phyloP scores from a whole-genome alignment of 768 basidiomycete genomes.

The Suillus ampliporus region DNA sequence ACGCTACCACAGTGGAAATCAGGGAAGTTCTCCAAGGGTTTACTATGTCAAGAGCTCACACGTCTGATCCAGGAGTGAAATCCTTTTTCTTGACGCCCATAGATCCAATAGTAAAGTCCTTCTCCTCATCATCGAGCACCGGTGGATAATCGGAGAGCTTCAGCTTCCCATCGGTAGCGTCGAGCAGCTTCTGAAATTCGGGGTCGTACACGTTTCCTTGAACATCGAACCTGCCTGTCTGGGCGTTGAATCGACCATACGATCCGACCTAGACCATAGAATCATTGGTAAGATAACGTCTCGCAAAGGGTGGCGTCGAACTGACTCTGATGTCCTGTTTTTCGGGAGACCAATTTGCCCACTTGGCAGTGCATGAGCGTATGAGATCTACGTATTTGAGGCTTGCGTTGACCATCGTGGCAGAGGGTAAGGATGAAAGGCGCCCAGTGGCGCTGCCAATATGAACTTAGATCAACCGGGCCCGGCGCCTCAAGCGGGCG shows the following conservation, averaged over 20 bases:
- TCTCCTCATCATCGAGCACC: constrained; percentile 21
- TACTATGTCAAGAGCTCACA: constrained; percentile 15
- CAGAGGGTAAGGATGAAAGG: not conserved
- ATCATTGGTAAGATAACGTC: not conserved
- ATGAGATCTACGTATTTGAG: constrained; percentile 43
- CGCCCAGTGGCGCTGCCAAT: not conserved
- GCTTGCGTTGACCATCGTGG: not conserved
- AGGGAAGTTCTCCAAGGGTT: not conserved
- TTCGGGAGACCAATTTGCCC: constrained; percentile 45
- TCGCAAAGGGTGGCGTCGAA: not conserved
- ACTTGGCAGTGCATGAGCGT: constrained; percentile 35
- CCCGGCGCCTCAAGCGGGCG: not conserved
- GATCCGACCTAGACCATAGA: constrained; percentile 29
- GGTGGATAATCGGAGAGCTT: constrained; percentile 27
- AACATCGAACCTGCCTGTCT: constrained; percentile 32
- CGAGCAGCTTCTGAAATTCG: constrained; percentile 17
- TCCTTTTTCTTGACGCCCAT: constrained; percentile 20
- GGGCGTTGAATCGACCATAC: constrained; percentile 32
- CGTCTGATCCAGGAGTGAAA: constrained; percentile 15
- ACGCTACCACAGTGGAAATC: constrained; percentile 7
- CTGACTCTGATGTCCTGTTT: constrained; percentile 35
- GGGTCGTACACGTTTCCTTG: constrained; percentile 33
- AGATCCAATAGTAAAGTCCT: constrained; percentile 30
- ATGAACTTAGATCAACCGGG: not conserved
- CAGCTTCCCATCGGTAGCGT: constrained; percentile 23